Evolutionary conservation across 164 flowering plant species (phyloP), one percentile per base, ranked within the genome.

Genomic region (Vitis cinerea): DNA sequence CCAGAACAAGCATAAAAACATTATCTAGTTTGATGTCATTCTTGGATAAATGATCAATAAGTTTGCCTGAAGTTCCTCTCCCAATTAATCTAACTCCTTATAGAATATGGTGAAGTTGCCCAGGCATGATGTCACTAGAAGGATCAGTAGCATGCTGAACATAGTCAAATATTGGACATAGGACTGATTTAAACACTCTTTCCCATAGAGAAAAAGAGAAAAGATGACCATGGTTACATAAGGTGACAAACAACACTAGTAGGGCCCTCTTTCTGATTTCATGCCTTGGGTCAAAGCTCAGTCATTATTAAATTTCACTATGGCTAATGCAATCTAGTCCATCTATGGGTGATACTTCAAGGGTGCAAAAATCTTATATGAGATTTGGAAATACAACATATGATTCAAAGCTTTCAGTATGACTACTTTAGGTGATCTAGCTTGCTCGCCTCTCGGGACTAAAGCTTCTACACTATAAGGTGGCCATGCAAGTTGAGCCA

Each of bases 81-180:
- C 27, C 81, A 53, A 94, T 86, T 69, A 92, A 72, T 57, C 86
- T 91, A 54, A 90, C 88, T 54, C 99, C 99, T 66, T 88, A 84
- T 56, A 81, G 81, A 66, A 94, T 78, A 19, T 97, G 92, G 55
- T 94, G 78, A 37, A 86, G 55, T 76, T 94, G 98, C 67, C 87
- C 70, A 14, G 96, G 85, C 91, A 92, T 84, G 64, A 96, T 83
- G 79, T 94, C 94, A 67, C 99, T 97, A 59, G 95, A 86, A 60
- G 98, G 95, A 80, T 96, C 98, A 78, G 88, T 87, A 55, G 94
- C 90, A 82, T 89, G 99, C 37, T 98, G 88, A 65, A 94, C 99
- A 82, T 91, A 92, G 64, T 96, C 98, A 84, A 93, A 93, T 75
- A 96, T 91, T 54, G 97, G 96, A 77, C 93, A 96, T n/a, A 93